A percentile compares a stretch with the other conserved stretches of the same genome.
These are phyloP conservation scores for Fusarium sp. DNA, from an alignment of 2,329 filamentous ascomycete species.

Conservation along the genomic window DNA sequence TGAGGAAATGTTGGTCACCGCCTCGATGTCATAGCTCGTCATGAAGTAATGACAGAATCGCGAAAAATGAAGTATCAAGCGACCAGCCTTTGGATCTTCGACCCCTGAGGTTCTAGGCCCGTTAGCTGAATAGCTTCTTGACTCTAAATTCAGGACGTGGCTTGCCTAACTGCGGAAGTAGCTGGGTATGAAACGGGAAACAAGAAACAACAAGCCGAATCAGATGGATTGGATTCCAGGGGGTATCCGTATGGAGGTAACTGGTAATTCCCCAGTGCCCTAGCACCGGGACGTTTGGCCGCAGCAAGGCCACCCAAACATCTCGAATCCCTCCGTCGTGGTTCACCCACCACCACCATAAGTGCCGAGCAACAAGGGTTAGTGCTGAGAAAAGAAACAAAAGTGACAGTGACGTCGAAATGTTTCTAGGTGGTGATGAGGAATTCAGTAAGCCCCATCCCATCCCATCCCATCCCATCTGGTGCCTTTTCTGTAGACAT, in stretches of 20 bases:
- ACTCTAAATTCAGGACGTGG: constrained; percentile 23
- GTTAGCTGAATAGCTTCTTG: constrained; percentile 8
- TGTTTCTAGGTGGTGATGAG: background rate
- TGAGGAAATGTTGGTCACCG: no score
- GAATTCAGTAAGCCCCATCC: background rate
- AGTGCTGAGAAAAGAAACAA: constrained; percentile 28
- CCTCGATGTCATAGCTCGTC: background rate
- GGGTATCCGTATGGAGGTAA: background rate
- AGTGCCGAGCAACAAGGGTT: constrained; percentile 41
- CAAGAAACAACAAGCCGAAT: constrained; percentile 27
- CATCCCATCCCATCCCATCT: background rate
- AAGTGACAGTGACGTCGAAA: constrained; percentile 29
- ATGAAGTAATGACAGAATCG: background rate
- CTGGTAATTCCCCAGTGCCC: constrained; percentile 13
- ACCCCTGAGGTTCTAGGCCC: constrained; percentile 2
- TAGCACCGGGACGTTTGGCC: constrained; percentile 35
- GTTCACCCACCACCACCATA: constrained; percentile 32
- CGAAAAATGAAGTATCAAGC: background rate
- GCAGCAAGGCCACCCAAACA: constrained; percentile 34
- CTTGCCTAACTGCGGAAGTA: constrained; percentile 17
- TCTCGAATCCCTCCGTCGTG: background rate
- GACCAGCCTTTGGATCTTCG: background rate
- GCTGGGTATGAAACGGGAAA: constrained; percentile 31
- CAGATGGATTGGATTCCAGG: constrained; percentile 16
- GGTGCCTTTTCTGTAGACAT: background rate